Evolutionary conservation across 768 basidiomycete genomes (phyloP).

Genomic region (Obba rivulosa): DNA sequence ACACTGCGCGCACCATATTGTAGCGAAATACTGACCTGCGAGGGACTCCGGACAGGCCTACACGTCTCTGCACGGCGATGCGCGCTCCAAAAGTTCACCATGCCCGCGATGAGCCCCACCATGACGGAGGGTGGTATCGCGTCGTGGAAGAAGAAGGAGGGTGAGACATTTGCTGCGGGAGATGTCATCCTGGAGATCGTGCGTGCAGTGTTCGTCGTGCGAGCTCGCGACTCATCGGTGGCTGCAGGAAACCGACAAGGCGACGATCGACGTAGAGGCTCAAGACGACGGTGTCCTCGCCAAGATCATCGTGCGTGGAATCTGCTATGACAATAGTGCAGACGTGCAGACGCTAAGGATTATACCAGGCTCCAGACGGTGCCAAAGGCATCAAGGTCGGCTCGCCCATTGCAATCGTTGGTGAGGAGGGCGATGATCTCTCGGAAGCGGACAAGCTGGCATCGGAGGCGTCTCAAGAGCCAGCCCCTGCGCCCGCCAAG

Average conservation of each 20-base stretch:
- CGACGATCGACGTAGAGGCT: slow-evolving; percentile 98
- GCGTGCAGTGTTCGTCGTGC: slow-evolving; percentile 23
- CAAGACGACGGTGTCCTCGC: slow-evolving; percentile 96
- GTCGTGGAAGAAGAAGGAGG: slow-evolving; percentile 95
- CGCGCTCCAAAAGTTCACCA: slow-evolving; percentile 83
- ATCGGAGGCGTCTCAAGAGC: slow-evolving; percentile 43
- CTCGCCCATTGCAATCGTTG: slow-evolving; percentile 83
- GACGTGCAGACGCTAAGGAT: slow-evolving; percentile 3
- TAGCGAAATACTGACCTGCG: not conserved
- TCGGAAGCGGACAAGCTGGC: slow-evolving; percentile 76
- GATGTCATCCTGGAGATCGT: slow-evolving; percentile 97
- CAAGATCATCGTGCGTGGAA: slow-evolving; percentile 82
- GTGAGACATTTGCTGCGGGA: slow-evolving; percentile 81
- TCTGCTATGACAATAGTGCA: not conserved
- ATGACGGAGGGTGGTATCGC: slow-evolving; percentile 99
- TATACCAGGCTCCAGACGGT: slow-evolving; percentile 67
- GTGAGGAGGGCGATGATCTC: slow-evolving; percentile 93
- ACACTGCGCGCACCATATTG: not conserved
- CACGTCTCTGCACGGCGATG: slow-evolving; percentile 74
- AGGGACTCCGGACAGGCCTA: slow-evolving; percentile 46
- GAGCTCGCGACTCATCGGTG: slow-evolving; percentile 6
- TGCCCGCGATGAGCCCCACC: slow-evolving; percentile 99
- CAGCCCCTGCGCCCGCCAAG: slow-evolving; percentile 29
- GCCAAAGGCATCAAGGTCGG: slow-evolving; percentile 86
- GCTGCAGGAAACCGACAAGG: slow-evolving; percentile 96